Evolutionary conservation across 2,329 filamentous ascomycete species (phyloP).

Genomic region (Fusarium udum): DNA sequence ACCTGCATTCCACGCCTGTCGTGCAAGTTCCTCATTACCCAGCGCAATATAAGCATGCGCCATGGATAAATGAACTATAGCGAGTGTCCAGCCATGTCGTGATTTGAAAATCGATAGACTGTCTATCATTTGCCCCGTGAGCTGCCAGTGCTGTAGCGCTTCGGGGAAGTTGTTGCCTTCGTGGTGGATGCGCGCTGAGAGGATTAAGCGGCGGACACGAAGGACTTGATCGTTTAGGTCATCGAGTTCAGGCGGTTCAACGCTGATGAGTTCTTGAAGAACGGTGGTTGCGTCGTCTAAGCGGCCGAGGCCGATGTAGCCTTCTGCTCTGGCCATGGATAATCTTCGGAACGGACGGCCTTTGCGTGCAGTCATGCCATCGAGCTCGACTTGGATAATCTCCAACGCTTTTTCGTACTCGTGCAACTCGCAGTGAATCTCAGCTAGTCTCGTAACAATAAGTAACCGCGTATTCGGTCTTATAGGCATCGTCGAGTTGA

Average conservation of each 20-base stretch:
- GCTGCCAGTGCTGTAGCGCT: conserved; percentile 37
- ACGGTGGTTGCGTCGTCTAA: conserved; percentile 19
- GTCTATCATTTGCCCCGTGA: conserved; percentile 30
- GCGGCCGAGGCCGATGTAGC: conserved; percentile 33
- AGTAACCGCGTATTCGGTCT: conserved; percentile 41
- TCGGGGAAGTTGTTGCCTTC: conserved; percentile 8
- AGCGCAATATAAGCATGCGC: conserved; percentile 41
- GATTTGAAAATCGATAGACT: conserved; percentile 36
- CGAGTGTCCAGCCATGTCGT: conserved; percentile 38
- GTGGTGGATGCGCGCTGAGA: conserved; percentile 40
- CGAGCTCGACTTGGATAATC: conserved; percentile 39
- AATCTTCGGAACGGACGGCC: conserved; percentile 41
- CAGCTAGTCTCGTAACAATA: conserved; percentile 42
- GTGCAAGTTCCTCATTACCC: conserved; percentile 24
- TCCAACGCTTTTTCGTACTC: conserved; percentile 37
- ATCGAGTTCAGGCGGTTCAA: conserved; percentile 40
- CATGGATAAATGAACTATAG: conserved; percentile 43
- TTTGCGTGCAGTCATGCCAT: conserved; percentile 13
- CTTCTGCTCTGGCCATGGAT: conserved; percentile 40
- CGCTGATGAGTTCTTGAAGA: conserved; percentile 18
- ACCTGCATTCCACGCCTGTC: conserved; percentile 39
- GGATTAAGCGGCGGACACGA: conserved; percentile 44
- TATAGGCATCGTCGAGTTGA: conserved; percentile 40
- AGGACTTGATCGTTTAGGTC: conserved; percentile 47
- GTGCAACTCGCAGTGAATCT: conserved; percentile 45